Base-by-base conservation (phyloP, 345 rosid species). In the Dovyalis caffra region DNA sequence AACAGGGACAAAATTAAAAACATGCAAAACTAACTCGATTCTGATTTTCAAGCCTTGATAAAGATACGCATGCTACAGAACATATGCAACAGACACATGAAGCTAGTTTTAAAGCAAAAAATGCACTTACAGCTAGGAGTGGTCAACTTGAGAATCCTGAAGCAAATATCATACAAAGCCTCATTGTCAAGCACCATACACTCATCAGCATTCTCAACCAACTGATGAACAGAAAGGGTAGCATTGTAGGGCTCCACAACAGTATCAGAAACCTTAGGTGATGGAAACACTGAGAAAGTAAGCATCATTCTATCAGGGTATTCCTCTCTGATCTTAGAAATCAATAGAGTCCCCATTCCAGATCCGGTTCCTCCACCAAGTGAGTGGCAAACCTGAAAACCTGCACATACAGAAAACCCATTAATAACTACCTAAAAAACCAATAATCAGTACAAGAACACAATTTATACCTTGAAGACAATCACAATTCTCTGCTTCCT, bases 231-330 rank as follows among this genome's bases (percentile, higher is more conserved):
- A 15, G 80, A 77, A 31, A 77, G 76, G 43, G 80, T 77, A 0
- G 80, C 80, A 34, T 77, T 77, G 34, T 77, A 77, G 5, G 80
- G 80, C 70, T 77, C 80, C 5, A 77, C 80, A 10, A 77, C 80
- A 0, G 80, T 77, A 47, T 77, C 80, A 29, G 80, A 77, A 12
- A 77, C 80, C 76, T 77, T 77, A 1, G 80, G 80, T 26, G 80
- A 72, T 40, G 80, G 80, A 64, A 77, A 77, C 47, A 77, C 80
- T 0, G 80, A 77, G 76, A 77, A 77, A 38, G 80, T 77, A 20
- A 77, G 76, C 80, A 77, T 77, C 80, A 77, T 77, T 21, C 80
- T 77, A 26, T 77, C 80, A 15, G 80, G 80, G 76, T 77, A 77
- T 51, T 77, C 80, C 63, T 77, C 80, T 37, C 80, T 72, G 66